A percentile compares a stretch with the other conserved stretches of the same genome.
Conservation (phyloP, 257 asterid species). For the Primulina tabacum region DNA sequence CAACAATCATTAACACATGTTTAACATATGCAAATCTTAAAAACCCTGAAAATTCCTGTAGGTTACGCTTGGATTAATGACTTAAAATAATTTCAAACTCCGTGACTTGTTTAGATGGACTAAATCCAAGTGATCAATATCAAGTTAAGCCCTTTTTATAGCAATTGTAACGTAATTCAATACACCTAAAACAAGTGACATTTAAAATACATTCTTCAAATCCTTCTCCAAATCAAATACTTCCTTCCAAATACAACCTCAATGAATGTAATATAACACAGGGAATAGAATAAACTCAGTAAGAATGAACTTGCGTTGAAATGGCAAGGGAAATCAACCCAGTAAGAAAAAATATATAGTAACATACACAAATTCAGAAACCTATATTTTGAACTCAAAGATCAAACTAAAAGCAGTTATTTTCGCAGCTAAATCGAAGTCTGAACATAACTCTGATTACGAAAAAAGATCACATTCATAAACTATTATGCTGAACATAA, state of each 20-base stretch:
- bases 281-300: not conserved
- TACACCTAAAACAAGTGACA: too few species aligned
- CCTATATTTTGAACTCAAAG: not conserved
- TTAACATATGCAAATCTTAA: slow-evolving; percentile 1
- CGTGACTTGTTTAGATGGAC: too few species aligned
- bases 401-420: not conserved
- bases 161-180: too few species aligned
- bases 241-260: not conserved
- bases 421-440: slow-evolving; percentile 5
- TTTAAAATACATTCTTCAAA: not conserved
- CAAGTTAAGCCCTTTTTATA: not conserved
- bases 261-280: not conserved
- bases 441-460: not conserved
- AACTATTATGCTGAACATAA: not conserved
- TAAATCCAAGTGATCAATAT: not conserved
- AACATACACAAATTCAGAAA: not conserved
- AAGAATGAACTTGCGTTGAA: not conserved
- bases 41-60: not conserved
- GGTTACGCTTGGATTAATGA: not conserved
- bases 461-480: slow-evolving; percentile 2
- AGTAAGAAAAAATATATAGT: too few species aligned
- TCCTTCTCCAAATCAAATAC: not conserved
- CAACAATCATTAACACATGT: not conserved
- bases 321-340: not conserved
- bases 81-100: too few species aligned